Evolutionary conservation across 1,139 yeast genomes (phyloP), one percentile per base, ranked within the genome.

Genomic region (Blastobotrys petasosporus): DNA sequence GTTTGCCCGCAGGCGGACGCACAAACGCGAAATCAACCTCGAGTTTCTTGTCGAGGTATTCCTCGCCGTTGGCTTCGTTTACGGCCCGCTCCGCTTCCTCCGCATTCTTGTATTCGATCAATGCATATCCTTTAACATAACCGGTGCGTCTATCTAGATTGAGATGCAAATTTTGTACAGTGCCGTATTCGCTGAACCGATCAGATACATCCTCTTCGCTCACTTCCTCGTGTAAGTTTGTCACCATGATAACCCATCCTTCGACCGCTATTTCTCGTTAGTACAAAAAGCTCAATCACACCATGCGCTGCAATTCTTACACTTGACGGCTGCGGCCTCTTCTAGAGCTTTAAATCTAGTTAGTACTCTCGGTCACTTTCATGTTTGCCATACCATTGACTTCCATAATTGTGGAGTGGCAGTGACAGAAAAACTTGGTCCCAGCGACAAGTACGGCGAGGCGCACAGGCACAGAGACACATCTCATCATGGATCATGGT

Each of bases 101-200:
- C 4, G 57, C 41, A 0, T 54, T 54, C 4, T 51, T 55, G 50
- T 62, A 71, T 51, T 71, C 75, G 4, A 70, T 50, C 29, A 73
- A 54, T 1, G 73, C 75, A 49, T 72, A 73, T 0, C 76, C 74
- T 52, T 67, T 69, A 20, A 62, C 72, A 47, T 64, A 71, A 5
- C 76, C 77, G 1, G 75, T 67, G 39, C 68, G 66, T 37, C 73
- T 61, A 48, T 72, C 76, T 4, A 71, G 53, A 46, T 72, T 73
- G 46, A 73, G 50, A 49, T 69, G 74, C 6, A 71, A 47, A 40
- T 66, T 67, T 15, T 59, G 60, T 3, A 73, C 65, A 9, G 55
- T 55, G 1, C 75, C 75, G 47, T 54, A 70, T 31, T 73, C 76
- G 32, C 68, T 62, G 51, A 72, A 71, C 29, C 60, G 57, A 47